These are phyloP conservation scores for Dispira parvispora DNA, from an alignment of 192 early-diverging fungal genomes.

Conservation along the genomic window DNA sequence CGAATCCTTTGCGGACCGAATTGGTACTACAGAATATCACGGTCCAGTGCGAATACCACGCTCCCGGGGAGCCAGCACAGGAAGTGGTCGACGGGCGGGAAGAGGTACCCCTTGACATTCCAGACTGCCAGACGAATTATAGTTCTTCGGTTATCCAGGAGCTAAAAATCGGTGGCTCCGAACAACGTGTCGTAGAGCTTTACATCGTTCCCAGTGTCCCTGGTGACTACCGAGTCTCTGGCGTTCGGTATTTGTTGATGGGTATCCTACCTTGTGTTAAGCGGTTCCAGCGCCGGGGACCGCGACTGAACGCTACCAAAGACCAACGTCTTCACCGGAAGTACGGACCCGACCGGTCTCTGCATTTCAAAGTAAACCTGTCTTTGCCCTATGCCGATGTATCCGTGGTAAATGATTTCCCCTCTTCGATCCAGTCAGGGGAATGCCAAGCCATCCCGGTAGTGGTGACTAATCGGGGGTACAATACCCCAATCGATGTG, in stretches of 20 bases:
- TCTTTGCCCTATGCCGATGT: conserved; percentile 76
- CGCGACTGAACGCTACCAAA: conserved; percentile 58
- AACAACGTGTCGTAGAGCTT: conserved; percentile 22
- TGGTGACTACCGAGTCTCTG: conserved; percentile 53
- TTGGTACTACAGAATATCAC: conserved; percentile 24
- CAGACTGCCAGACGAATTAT: too few species aligned
- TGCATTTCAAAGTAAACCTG: conserved; percentile 57
- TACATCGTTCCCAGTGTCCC: conserved; percentile 14
- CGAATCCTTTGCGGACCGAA: conserved; percentile 24
- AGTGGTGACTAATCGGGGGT: conserved; percentile 72
- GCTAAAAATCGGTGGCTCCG: conserved; percentile 21
- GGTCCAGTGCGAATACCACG: conserved; percentile 19
- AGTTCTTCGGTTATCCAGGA: conserved; percentile 15
- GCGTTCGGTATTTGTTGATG: conserved; percentile 61
- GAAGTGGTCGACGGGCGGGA: conserved; percentile 15
- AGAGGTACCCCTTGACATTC: too few species aligned
- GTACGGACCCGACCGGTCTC: conserved; percentile 52
- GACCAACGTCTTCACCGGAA: conserved; percentile 36
- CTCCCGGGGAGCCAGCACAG: neutral
- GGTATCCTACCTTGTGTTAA: conserved; percentile 56
- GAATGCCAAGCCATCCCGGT: conserved; percentile 55
- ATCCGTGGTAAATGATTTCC: conserved; percentile 46
- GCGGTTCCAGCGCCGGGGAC: conserved; percentile 46
- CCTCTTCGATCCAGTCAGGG: conserved; percentile 63
- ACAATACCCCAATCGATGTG: conserved; percentile 46